Percentiles rank a stretch among this genome's conserved stretches.
Conservation (phyloP, 176 grass and related monocot species). For the Juncus inflexus region DNA sequence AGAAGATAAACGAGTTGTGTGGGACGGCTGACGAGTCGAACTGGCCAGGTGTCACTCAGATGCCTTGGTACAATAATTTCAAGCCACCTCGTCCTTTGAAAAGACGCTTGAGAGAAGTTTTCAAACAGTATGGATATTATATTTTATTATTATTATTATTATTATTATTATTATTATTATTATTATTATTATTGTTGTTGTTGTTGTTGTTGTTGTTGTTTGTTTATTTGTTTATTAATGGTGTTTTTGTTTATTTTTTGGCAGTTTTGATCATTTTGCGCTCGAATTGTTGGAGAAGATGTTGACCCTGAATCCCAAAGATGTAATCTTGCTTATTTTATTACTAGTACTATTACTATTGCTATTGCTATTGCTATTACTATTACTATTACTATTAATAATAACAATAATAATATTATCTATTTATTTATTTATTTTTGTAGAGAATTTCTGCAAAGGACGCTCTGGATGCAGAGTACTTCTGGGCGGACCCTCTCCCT, state of each 20-base stretch:
- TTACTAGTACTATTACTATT: conserved; percentile 20
- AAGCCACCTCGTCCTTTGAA: conserved; percentile 53
- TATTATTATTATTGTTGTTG: too few species aligned
- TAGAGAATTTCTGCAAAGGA: conserved; percentile 95
- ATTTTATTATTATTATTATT: conserved; percentile 18
- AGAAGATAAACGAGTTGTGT: conserved; percentile 87
- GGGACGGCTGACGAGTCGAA: conserved; percentile 75
- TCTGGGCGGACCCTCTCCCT: conserved; percentile 87
- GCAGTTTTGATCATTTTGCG: conserved; percentile 79
- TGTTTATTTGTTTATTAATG: background rate
- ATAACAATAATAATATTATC: conserved; percentile 12
- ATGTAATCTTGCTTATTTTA: conserved; percentile 18
- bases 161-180: background rate
- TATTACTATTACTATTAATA: background rate
- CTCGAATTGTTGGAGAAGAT: conserved; percentile 80
- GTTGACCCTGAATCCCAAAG: conserved; percentile 67
- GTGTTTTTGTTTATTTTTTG: conserved; percentile 16
- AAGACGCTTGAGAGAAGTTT: conserved; percentile 63
- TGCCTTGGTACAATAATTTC: conserved; percentile 94
- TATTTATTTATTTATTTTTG: conserved; percentile 19
- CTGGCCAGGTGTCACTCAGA: conserved; percentile 84
- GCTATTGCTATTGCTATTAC: background rate
- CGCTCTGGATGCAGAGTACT: conserved; percentile 96
- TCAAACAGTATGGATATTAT: conserved; percentile 71
- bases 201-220: too few species aligned